Evolutionary conservation across 176 grass and related monocot genomes (phyloP).

Genomic region (Cymbopogon citratus): DNA sequence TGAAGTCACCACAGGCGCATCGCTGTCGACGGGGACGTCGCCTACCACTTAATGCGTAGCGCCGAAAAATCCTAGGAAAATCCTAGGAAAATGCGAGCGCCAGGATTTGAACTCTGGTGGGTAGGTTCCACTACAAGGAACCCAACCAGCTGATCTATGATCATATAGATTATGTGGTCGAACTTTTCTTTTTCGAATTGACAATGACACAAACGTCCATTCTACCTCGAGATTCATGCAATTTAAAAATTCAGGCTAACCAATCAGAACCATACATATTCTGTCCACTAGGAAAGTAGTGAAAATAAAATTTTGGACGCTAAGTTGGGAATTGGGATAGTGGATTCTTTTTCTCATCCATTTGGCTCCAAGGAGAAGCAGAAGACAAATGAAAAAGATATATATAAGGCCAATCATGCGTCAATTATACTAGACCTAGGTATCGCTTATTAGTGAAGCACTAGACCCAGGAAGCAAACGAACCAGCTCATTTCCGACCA

Average conservation of each 20-base stretch:
- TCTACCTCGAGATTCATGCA: not conserved
- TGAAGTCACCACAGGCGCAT: too few relatives aligned
- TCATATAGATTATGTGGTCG: too few relatives aligned
- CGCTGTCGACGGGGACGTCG: too few relatives aligned
- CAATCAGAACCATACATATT: not conserved
- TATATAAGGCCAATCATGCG: not conserved
- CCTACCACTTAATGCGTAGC: too few relatives aligned
- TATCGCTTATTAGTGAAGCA: not conserved
- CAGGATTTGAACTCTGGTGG: too few relatives aligned
- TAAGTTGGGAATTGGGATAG: not conserved
- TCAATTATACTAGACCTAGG: not conserved
- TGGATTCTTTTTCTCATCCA: not conserved
- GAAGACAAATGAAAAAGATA: not conserved
- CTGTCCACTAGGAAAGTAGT: not conserved
- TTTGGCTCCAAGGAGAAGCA: not conserved
- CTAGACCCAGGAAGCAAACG: too few relatives aligned
- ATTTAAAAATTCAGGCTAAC: not conserved
- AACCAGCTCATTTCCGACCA: too few relatives aligned
- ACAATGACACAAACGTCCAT: not conserved
- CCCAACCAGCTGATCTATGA: too few relatives aligned
- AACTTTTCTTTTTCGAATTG: not conserved
- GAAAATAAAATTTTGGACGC: not conserved
- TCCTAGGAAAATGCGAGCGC: too few relatives aligned
- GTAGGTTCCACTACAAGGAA: too few relatives aligned
- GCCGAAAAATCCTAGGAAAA: too few relatives aligned